Base-by-base conservation (phyloP, 768 basidiomycete species). In the Atractiella rhizophila region DNA sequence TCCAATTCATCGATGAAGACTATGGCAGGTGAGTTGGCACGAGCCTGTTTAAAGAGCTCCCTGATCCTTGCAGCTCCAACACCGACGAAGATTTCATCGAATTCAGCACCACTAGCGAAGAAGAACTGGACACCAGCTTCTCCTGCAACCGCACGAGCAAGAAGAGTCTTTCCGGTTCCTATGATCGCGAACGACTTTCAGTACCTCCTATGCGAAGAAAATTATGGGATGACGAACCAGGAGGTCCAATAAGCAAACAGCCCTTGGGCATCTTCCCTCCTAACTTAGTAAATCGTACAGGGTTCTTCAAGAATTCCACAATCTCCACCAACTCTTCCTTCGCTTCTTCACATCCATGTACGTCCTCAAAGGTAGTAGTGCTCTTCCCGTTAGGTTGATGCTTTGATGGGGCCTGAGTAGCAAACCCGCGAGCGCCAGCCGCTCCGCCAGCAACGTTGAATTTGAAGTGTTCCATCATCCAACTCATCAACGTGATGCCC, bases 1-100 rank as follows among this genome's bases (percentile, higher is more conserved):
- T 98, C 91, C 48, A 98, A 94, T 63, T 98, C 91, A 59, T 98
- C 91, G 48, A 98, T 71, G 61, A 98, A 98, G 57, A 98, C 80
- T 66, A 98, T 98, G 56, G 82, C 86, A 0, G 91, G 91, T 45
- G 86, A 72, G 57, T 80, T 80, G 62, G 88, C 86, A 39, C 85
- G 70, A 19, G 91, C 91, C 5, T 80, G 73, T 5, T 79, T 73
- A 51, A 98, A 98, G 23, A 98, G 69, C 47, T 96, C 88, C 29
- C 91, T 70, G 29, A 98, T 79, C 10, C 91, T 75, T 56, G 86
- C 83, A 13, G 91, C 86, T 38, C 85, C 85, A 20, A 59, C 57
- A 41, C 83, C 83, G 35, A 88, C 85, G 56, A 52, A 57, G 74
- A 96, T 86, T 59, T 96, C 88, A 56, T 96, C 88, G 48, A 96